A percentile compares a stretch with the other conserved stretches of the same genome.
These are phyloP conservation scores for Lagerstroemia fauriei DNA, from an alignment of 441 rosid species.

Conservation along the genomic window DNA sequence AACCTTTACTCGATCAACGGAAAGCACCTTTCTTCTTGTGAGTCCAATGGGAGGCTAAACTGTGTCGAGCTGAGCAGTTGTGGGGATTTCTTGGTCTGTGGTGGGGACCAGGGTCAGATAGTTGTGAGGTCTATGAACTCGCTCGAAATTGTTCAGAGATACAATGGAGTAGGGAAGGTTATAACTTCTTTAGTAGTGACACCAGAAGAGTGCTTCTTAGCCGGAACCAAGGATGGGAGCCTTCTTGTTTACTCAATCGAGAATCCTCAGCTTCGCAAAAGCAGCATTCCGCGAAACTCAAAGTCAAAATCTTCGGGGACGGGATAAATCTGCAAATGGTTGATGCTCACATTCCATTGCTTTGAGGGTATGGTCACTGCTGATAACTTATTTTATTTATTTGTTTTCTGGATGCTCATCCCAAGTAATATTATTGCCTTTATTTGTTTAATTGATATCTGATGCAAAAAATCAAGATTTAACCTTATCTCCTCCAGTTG, in stretches of 20 bases:
- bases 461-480: no score
- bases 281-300: constrained; percentile 46
- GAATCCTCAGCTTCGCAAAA: constrained; percentile 69
- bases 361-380: not conserved
- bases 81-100: constrained; percentile 88
- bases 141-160: constrained; percentile 75
- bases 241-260: constrained; percentile 93
- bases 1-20: constrained; percentile 92
- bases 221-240: constrained; percentile 91
- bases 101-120: constrained; percentile 95
- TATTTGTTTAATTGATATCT: no score
- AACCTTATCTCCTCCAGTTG: no score
- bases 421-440: not conserved
- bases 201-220: constrained; percentile 90
- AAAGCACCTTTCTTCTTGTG: constrained; percentile 84
- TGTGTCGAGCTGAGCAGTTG: constrained; percentile 85
- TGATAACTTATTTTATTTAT: not conserved
- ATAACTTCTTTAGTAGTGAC: constrained; percentile 82
- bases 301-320: constrained; percentile 50
- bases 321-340: constrained; percentile 30
- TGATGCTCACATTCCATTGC: not conserved
- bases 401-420: not conserved
- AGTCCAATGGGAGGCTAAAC: constrained; percentile 92
- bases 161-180: constrained; percentile 75
- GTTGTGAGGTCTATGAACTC: constrained; percentile 88